Percentiles rank a stretch among this genome's conserved stretches.
Conservation (phyloP, 345 rosid species). For the Cochlearia excelsa region DNA sequence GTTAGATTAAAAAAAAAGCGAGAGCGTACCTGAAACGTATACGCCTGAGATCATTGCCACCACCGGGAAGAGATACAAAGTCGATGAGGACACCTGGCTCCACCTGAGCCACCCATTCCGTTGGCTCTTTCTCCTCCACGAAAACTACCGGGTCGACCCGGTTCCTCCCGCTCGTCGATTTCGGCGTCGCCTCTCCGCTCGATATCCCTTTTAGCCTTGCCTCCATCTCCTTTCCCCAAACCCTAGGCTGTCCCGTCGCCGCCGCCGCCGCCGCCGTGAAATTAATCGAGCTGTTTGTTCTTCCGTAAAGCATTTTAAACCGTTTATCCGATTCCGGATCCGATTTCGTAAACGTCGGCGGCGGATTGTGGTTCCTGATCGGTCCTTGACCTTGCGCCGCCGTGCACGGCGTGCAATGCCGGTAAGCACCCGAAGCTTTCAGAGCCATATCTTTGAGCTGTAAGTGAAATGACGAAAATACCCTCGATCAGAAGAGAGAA, state of each 20-base stretch:
- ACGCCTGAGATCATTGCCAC: conserved; percentile 92
- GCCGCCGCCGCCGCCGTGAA: conserved; percentile 46
- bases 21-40: conserved; percentile 80
- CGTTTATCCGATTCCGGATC: conserved; percentile 67
- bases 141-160: conserved; percentile 63
- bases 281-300: conserved; percentile 74
- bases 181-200: conserved; percentile 78
- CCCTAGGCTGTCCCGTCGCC: conserved; percentile 42
- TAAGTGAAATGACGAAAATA: not conserved
- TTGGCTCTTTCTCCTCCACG: conserved; percentile 78
- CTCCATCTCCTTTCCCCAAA: conserved; percentile 84
- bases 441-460: conserved; percentile 95
- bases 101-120: conserved; percentile 98
- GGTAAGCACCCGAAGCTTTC: conserved; percentile 86
- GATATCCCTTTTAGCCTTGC: conserved; percentile 74
- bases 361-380: conserved; percentile 25
- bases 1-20: conserved; percentile 1
- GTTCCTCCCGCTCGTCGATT: conserved; percentile 55
- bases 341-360: conserved; percentile 36
- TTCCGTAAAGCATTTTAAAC: conserved; percentile 60
- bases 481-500: conserved; percentile 12
- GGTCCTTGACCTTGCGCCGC: conserved; percentile 41
- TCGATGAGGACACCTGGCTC: conserved; percentile 96
- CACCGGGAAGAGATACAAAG: conserved; percentile 84
- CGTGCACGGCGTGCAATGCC: conserved; percentile 80